Conservation (phyloP, 2,329 filamentous ascomycete genomes). For the Colletotrichum sojae region DNA sequence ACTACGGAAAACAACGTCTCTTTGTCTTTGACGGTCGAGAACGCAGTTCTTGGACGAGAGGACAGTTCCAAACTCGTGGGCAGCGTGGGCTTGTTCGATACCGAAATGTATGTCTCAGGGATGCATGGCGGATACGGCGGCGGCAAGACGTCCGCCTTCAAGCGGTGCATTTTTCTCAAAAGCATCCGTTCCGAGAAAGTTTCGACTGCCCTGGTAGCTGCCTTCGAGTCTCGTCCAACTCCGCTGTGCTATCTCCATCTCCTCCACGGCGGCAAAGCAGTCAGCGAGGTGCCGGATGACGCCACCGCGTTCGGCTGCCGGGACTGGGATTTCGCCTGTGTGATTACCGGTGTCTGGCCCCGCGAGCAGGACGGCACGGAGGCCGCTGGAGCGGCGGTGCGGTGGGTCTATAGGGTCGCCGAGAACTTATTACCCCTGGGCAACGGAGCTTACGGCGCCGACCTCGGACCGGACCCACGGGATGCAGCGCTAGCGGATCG, state of each 20-base stretch:
- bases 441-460: constrained; percentile 69
- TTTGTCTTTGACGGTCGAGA: neutral
- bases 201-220: constrained; percentile 55
- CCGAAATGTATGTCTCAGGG: constrained; percentile 71
- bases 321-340: constrained; percentile 75
- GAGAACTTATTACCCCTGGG: constrained; percentile 63
- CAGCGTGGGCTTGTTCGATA: constrained; percentile 66
- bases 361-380: constrained; percentile 64
- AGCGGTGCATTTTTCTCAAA: constrained; percentile 74
- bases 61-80: constrained; percentile 56
- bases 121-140: constrained; percentile 72
- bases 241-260: constrained; percentile 73
- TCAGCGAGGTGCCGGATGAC: constrained; percentile 58
- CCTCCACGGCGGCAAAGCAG: constrained; percentile 70
- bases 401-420: constrained; percentile 71
- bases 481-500: constrained; percentile 64
- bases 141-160: constrained; percentile 75
- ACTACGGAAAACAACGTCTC: constrained; percentile 41
- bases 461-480: constrained; percentile 74
- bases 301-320: constrained; percentile 74
- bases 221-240: constrained; percentile 64
- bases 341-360: constrained; percentile 74
- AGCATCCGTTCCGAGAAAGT: constrained; percentile 55
- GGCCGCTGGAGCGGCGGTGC: constrained; percentile 52
- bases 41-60: constrained; percentile 51